Conservation (phyloP, 768 basidiomycete species). For the Crassisporium funariophilum region DNA sequence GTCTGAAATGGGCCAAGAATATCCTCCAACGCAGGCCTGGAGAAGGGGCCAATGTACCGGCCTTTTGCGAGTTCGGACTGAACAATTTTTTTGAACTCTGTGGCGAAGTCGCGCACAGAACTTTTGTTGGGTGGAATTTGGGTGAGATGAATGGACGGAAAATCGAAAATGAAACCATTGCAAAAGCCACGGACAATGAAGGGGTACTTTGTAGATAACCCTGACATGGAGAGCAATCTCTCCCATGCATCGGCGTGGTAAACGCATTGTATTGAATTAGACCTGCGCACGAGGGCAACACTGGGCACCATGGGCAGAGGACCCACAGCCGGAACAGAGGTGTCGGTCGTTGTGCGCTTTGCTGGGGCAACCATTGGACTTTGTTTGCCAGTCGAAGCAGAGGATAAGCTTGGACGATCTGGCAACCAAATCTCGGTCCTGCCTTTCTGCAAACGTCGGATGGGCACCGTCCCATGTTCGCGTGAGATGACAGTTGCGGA, state of each 20-base stretch:
- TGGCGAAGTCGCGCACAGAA: constrained; percentile 8
- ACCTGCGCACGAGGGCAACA: neutral
- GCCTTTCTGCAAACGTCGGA: too few species aligned
- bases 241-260: neutral
- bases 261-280: neutral
- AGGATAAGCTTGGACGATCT: too few species aligned
- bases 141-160: constrained; percentile 28
- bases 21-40: constrained; percentile 18
- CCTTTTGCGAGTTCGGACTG: constrained; percentile 17
- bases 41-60: constrained; percentile 33
- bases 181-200: constrained; percentile 19
- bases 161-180: constrained; percentile 30
- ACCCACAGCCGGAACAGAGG: neutral
- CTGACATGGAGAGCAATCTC: neutral
- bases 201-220: neutral
- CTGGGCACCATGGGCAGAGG: neutral
- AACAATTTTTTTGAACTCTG: constrained; percentile 17
- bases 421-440: too few species aligned
- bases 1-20: constrained; percentile 38
- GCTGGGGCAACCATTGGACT: too few species aligned
- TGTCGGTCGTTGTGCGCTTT: neutral
- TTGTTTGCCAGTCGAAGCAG: too few species aligned
- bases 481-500: too few species aligned
- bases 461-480: too few species aligned
- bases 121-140: constrained; percentile 30